A percentile compares a stretch with the other conserved stretches of the same genome.
Evolutionary conservation across 1,139 yeast species (phyloP).

Genomic region (Kodamaea derodonti): DNA sequence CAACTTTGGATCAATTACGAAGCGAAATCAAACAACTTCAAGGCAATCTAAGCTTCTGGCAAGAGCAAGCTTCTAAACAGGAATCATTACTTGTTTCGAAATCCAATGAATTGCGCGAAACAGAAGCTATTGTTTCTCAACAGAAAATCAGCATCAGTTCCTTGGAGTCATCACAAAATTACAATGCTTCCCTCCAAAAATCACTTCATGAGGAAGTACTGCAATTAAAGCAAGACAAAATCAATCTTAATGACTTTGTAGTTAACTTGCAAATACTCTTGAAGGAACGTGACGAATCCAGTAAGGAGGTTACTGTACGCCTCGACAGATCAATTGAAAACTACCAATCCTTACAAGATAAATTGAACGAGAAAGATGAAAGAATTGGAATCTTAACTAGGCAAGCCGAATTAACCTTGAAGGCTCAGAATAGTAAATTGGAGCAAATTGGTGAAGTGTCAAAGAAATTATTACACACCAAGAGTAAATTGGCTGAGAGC

Average conservation of each 20-base stretch:
- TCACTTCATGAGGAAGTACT: constrained; percentile 54
- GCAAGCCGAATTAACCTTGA: constrained; percentile 54
- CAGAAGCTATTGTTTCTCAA: constrained; percentile 49
- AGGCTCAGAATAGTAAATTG: constrained; percentile 63
- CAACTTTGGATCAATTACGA: constrained; percentile 24
- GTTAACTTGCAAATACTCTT: constrained; percentile 59
- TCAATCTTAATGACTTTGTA: constrained; percentile 57
- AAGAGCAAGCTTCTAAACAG: constrained; percentile 55
- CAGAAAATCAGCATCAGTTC: constrained; percentile 46
- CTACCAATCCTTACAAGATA: constrained; percentile 50
- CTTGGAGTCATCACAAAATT: constrained; percentile 51
- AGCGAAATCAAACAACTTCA: constrained; percentile 19
- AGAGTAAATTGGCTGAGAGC: constrained; percentile 35
- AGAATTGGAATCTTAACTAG: constrained; percentile 43
- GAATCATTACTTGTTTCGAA: constrained; percentile 53
- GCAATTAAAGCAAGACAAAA: constrained; percentile 55
- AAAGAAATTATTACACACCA: constrained; percentile 37
- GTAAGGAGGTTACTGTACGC: constrained; percentile 48
- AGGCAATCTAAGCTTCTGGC: constrained; percentile 35
- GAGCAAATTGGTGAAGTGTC: constrained; percentile 56
- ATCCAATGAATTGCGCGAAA: constrained; percentile 50
- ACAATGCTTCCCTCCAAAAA: constrained; percentile 47
- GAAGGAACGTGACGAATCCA: constrained; percentile 57
- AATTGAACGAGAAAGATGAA: constrained; percentile 48
- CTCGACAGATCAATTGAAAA: constrained; percentile 48